Base-by-base conservation (phyloP, 345 rosid species). In the Citrus trifoliata region DNA sequence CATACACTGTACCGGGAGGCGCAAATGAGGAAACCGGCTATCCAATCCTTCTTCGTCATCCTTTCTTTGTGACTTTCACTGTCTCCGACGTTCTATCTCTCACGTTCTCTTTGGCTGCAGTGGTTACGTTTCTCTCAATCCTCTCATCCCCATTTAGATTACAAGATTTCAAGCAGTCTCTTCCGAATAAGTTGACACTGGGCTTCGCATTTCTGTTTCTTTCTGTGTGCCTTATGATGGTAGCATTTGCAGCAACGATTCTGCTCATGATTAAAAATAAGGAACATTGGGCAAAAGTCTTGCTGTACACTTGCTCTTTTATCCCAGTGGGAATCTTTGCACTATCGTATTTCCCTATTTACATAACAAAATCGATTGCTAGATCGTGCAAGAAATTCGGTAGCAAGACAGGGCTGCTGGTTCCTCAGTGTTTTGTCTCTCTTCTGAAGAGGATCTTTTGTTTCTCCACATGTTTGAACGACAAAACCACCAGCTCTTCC, bases 1-100 rank as follows among this genome's bases (percentile, higher is more conserved):
- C 84, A 35, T 81, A 73, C 77, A 81, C 81, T 1, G 75, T 78
- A 25, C 84, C 84, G 1, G 84, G 81, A 27, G 81, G 84, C 18
- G 38, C 77, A 60, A 68, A 77, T 28, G 58, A 68, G 33, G 74
- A 58, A 22, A 81, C 72, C 0, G 82, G 84, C 3, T 40, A 61
- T 37, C 84, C 81, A 21, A 25, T 78, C 60, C 76, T 77, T 18
- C 13, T 73, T 21, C 60, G 73, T 32, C 18, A 62, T 19, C 75
- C 81, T 33, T 78, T 73, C 7, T 82, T 82, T 55, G 67, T 74
- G 35, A 71, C 70, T 51, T 78, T 82, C 56, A 65, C 82, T 0
- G 8, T 74, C 7, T 24, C 79, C 7, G 85, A 78, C 18, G 80
- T 46, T 2, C 69, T 82, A 27, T 82, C 80, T 35, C 79, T 82